Conservation (phyloP, 345 rosid genomes). For the Eutrema heterophyllum region DNA sequence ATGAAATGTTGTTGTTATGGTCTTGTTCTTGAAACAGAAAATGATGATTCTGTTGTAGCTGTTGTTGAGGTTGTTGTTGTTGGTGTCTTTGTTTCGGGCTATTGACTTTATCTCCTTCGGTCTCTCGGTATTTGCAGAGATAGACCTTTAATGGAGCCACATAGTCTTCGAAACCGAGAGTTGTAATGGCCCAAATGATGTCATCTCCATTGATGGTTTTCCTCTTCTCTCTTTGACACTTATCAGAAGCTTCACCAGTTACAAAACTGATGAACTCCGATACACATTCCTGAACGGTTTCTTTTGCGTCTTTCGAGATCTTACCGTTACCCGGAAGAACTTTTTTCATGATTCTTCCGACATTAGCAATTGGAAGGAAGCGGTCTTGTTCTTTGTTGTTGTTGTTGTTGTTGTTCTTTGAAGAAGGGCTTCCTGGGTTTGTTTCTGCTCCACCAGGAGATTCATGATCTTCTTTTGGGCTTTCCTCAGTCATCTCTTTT, state of each 20-base stretch:
- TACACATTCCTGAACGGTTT: constrained; percentile 72
- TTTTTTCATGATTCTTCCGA: constrained; percentile 75
- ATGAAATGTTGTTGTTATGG: constrained; percentile 27
- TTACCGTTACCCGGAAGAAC: constrained; percentile 60
- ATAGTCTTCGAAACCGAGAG: constrained; percentile 66
- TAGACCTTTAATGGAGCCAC: constrained; percentile 54
- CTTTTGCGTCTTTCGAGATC: constrained; percentile 70
- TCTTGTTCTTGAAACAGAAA: constrained; percentile 32
- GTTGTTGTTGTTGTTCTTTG: constrained; percentile 19
- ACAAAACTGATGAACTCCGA: constrained; percentile 75
- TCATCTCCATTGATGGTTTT: constrained; percentile 75
- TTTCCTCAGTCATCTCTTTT: constrained; percentile 54
- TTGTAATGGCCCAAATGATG: constrained; percentile 71
- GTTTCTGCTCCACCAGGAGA: constrained; percentile 24
- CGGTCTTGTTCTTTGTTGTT: constrained; percentile 60
- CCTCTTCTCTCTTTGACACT: constrained; percentile 65
- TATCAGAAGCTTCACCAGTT: constrained; percentile 68
- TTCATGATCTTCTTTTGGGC: constrained; percentile 36
- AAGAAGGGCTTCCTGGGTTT: constrained; percentile 57
- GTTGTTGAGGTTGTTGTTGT: constrained; percentile 22
- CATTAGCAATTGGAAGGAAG: constrained; percentile 69
- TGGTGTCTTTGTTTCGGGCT: constrained; percentile 51
- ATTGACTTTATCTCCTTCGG: constrained; percentile 60
- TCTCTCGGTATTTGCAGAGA: constrained; percentile 52
- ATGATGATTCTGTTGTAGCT: constrained; percentile 32